These are phyloP conservation scores for Sextonia rubra DNA, from an alignment of 164 flowering plant species.

Conservation along the genomic window DNA sequence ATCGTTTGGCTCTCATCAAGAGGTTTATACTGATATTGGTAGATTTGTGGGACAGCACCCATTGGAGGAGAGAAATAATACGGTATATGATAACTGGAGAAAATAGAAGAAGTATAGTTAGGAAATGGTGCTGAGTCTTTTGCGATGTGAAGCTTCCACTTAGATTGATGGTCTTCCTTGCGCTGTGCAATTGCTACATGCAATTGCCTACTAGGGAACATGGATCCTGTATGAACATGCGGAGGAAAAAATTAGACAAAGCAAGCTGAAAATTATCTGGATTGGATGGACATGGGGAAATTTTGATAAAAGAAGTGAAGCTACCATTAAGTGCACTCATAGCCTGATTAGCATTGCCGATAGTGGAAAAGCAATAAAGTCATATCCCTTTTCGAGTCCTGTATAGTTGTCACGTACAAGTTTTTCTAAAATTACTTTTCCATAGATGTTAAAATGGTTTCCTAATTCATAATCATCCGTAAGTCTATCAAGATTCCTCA, in stretches of 20 bases:
- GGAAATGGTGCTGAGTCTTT: neutral
- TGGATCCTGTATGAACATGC: constrained; percentile 25
- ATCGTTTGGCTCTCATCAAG: neutral
- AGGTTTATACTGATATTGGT: constrained; percentile 7
- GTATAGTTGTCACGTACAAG: constrained; percentile 3
- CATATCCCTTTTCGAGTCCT: constrained; percentile 13
- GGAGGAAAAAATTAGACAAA: neutral
- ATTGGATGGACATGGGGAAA: no score
- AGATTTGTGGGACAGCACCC: constrained; percentile 1
- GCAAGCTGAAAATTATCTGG: no score
- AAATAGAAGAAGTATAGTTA: neutral
- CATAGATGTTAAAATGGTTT: constrained; percentile 30
- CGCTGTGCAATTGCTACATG: constrained; percentile 24
- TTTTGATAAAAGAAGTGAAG: neutral
- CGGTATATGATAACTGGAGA: constrained; percentile 1
- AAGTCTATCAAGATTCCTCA: constrained; percentile 26
- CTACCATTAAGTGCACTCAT: constrained; percentile 3
- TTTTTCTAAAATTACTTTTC: constrained; percentile 28
- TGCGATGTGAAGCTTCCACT: neutral
- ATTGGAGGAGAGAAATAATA: constrained; percentile 5
- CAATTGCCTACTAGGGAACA: constrained; percentile 14
- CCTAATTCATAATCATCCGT: constrained; percentile 27
- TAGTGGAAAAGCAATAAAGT: constrained; percentile 9
- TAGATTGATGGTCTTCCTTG: constrained; percentile 15
- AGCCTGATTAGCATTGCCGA: constrained; percentile 8